phyloP scores from a whole-genome alignment of 345 rosid species.

The Rhizophora apiculata region DNA sequence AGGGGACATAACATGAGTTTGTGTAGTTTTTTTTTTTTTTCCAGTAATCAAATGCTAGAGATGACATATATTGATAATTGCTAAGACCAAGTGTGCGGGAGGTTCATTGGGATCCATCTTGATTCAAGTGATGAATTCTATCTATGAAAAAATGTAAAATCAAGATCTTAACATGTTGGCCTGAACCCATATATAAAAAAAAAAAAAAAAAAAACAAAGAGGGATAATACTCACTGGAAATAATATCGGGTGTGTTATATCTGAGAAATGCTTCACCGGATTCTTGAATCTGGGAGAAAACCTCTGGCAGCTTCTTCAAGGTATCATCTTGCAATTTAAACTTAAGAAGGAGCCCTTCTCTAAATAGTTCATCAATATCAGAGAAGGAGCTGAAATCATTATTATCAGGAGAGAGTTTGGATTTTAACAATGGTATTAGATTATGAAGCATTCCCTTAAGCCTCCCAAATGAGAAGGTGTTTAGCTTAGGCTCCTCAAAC shows the following conservation, averaged over 20 bases:
- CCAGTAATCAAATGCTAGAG: no score
- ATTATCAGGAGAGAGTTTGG: conserved; percentile 64
- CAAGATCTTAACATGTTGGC: no score
- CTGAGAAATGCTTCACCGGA: conserved; percentile 75
- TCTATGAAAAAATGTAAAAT: no score
- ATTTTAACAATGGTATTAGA: conserved; percentile 70
- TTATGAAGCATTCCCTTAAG: conserved; percentile 72
- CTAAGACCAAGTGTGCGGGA: no score
- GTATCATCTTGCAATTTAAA: conserved; percentile 69
- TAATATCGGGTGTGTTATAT: conserved; percentile 75
- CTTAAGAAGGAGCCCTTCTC: conserved; percentile 81
- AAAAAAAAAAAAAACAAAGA: no score
- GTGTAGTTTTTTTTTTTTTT: no score
- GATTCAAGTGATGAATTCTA: neutral
- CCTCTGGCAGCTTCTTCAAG: conserved; percentile 62
- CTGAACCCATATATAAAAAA: no score
- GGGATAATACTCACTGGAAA: conserved; percentile 59
- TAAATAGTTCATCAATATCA: conserved; percentile 77
- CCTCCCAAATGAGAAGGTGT: conserved; percentile 67
- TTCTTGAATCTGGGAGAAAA: conserved; percentile 51
- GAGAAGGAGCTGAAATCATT: conserved; percentile 57
- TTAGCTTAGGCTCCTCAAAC: conserved; percentile 72
- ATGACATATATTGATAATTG: no score
- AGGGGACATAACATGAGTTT: no score
- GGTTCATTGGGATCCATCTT: no score